phyloP scores from a whole-genome alignment of 495 filamentous ascomycete species.

The Daldinia concentrica region DNA sequence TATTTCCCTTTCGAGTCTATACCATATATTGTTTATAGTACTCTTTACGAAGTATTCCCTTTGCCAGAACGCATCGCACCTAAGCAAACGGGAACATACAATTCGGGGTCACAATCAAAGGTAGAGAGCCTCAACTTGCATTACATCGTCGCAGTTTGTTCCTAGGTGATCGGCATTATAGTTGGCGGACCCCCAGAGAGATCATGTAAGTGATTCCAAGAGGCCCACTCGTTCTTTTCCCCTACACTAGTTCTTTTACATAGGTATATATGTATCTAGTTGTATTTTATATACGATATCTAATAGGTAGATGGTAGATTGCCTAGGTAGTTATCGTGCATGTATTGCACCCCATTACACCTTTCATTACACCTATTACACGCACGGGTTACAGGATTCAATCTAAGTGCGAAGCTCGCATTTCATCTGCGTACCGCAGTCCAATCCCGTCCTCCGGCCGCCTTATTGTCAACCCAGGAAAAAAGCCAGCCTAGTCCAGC shows the following conservation, averaged over 20 bases:
- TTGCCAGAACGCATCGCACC: constrained; percentile 12
- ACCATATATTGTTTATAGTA: not conserved
- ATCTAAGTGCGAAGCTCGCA: constrained; percentile 29
- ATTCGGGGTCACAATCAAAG: constrained; percentile 15
- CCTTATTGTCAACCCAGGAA: constrained; percentile 26
- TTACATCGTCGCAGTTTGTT: constrained; percentile 37
- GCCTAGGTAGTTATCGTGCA: constrained; percentile 15
- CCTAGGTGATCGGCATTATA: constrained; percentile 38
- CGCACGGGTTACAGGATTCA: constrained; percentile 7
- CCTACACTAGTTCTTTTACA: not conserved
- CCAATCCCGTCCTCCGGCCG: constrained; percentile 24
- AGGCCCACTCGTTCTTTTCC: constrained; percentile 26
- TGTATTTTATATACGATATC: not conserved
- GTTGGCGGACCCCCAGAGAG: constrained; percentile 20
- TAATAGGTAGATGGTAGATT: constrained; percentile 13
- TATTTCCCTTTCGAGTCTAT: constrained; percentile 11
- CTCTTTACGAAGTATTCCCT: not conserved
- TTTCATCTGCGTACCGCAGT: constrained; percentile 24
- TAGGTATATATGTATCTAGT: not conserved
- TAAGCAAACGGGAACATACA: constrained; percentile 2
- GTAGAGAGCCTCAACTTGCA: constrained; percentile 36
- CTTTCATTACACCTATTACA: not conserved
- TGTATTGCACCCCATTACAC: constrained; percentile 3
- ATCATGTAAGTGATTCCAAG: constrained; percentile 37
- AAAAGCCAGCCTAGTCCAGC: constrained; percentile 21